Conservation (phyloP, 2,329 filamentous ascomycete genomes). For the Cyanodermella asteris region DNA sequence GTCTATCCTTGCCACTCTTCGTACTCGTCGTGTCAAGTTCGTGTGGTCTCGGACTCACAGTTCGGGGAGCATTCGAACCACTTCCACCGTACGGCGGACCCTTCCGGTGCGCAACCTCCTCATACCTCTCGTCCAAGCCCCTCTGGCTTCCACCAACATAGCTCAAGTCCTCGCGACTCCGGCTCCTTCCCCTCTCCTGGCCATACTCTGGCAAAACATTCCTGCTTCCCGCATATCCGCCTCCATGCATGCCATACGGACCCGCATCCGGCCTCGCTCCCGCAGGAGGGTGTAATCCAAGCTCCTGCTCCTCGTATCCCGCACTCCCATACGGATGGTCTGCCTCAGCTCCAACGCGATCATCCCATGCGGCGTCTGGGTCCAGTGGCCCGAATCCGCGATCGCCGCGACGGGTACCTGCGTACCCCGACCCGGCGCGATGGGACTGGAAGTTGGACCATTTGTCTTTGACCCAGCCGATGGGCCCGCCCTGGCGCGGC, state of each 20-base stretch:
- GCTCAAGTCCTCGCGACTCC: conserved; percentile 24
- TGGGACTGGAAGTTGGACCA: conserved; percentile 37
- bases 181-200: conserved; percentile 16
- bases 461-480: conserved; percentile 52
- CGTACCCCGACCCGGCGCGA: conserved; percentile 47
- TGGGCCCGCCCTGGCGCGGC: conserved; percentile 35
- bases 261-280: conserved; percentile 17
- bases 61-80: conserved; percentile 41
- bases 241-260: conserved; percentile 17
- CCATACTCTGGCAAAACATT: conserved; percentile 14
- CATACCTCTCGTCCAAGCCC: conserved; percentile 22
- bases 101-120: no score
- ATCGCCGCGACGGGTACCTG: conserved; percentile 20
- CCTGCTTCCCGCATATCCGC: conserved; percentile 17
- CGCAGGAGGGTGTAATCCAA: conserved; percentile 29
- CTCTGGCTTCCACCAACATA: conserved; percentile 17
- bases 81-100: no score
- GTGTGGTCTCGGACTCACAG: conserved; percentile 57
- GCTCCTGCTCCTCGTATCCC: conserved; percentile 54
- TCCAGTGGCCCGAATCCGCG: conserved; percentile 48
- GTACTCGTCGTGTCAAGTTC: no score
- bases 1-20: no score
- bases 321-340: conserved; percentile 34
- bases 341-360: conserved; percentile 53
- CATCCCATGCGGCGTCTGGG: conserved; percentile 71